A percentile compares a stretch with the other conserved stretches of the same genome.
Evolutionary conservation across 2,329 filamentous ascomycete genomes (phyloP).

Genomic region (Nothopassalora personata): DNA sequence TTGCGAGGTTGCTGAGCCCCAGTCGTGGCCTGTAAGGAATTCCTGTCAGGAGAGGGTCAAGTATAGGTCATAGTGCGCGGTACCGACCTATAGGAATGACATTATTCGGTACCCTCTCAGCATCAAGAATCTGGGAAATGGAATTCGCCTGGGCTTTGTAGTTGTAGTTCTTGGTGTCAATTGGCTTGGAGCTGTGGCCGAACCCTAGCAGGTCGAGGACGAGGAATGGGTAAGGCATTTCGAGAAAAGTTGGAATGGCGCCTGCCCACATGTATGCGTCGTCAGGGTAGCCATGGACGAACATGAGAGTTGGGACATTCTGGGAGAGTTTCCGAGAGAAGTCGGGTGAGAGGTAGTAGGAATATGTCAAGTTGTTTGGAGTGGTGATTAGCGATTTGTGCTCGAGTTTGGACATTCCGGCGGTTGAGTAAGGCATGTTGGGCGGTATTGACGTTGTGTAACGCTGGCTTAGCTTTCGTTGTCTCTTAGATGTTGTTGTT

Average conservation of each 20-base stretch:
- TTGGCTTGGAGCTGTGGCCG: conserved; percentile 40
- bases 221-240: conserved; percentile 30
- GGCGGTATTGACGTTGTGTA: too few species aligned
- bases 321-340: conserved; percentile 21
- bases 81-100: conserved; percentile 16
- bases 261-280: conserved; percentile 43
- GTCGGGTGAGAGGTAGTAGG: conserved; percentile 27
- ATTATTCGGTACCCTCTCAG: conserved; percentile 27
- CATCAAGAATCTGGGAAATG: conserved; percentile 38
- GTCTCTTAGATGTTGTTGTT: neutral
- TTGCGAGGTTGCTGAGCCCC: conserved; percentile 38
- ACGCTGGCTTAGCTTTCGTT: neutral
- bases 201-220: conserved; percentile 38
- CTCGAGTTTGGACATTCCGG: conserved; percentile 22
- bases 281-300: conserved; percentile 50
- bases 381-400: conserved; percentile 24
- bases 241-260: conserved; percentile 24
- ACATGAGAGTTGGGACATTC: conserved; percentile 35
- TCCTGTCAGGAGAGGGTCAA: neutral
- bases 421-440: conserved; percentile 6
- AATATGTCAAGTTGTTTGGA: conserved; percentile 26
- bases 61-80: conserved; percentile 8
- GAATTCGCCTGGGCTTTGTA: conserved; percentile 35
- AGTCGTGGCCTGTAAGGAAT: conserved; percentile 16
- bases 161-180: conserved; percentile 35